These are phyloP conservation scores for Inosperma sp. DNA, from an alignment of 768 basidiomycete genomes.

Conservation along the genomic window DNA sequence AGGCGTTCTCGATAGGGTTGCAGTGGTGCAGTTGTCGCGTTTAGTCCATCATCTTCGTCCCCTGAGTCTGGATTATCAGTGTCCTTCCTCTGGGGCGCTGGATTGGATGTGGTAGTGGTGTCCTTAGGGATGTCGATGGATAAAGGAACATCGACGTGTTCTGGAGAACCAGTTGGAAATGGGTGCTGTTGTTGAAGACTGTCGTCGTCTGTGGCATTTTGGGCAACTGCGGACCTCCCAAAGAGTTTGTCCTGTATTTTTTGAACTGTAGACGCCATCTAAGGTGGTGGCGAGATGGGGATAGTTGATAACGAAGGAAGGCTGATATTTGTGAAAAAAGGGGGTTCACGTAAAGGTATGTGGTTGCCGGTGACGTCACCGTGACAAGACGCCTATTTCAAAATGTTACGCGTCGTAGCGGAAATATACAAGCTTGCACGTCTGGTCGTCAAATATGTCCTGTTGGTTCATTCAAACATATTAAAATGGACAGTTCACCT, in stretches of 20 bases:
- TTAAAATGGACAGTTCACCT: too few species aligned
- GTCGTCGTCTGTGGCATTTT: conserved; percentile 15
- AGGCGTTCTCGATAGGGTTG: conserved; percentile 60
- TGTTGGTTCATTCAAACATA: too few species aligned
- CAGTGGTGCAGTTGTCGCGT: conserved; percentile 13
- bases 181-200: conserved; percentile 7
- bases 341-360: too few species aligned
- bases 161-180: conserved; percentile 9
- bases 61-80: conserved; percentile 29
- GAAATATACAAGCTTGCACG: background rate
- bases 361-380: conserved; percentile 3
- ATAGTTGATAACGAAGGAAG: background rate
- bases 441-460: too few species aligned
- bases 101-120: conserved; percentile 38
- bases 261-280: conserved; percentile 45
- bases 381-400: background rate
- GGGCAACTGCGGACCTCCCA: conserved; percentile 33
- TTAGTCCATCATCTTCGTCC: conserved; percentile 9
- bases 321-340: too few species aligned
- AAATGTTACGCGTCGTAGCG: too few species aligned
- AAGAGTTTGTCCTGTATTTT: conserved; percentile 76
- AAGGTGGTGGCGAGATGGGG: background rate
- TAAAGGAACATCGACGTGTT: conserved; percentile 31
- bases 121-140: conserved; percentile 64
- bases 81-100: conserved; percentile 45